Conservation (phyloP, 306 rosid genomes). For the Bauhinia variegata region DNA sequence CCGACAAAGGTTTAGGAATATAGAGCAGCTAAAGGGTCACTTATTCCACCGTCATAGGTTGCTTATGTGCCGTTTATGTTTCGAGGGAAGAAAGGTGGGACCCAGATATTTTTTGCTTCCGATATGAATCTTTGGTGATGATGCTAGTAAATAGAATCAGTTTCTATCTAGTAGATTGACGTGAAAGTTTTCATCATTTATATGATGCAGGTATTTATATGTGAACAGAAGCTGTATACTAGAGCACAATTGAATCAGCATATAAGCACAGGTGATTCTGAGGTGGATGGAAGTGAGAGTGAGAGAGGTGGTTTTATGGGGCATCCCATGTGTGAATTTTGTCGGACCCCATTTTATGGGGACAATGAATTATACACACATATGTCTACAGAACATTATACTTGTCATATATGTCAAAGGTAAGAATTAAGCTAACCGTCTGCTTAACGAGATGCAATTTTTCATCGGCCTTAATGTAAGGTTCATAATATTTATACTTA, state of each 20-base stretch:
- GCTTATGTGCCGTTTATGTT: constrained; percentile 83
- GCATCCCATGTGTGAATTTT: constrained; percentile 93
- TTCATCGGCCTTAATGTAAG: constrained; percentile 18
- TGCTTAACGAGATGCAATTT: neutral
- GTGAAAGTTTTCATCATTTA: constrained; percentile 20
- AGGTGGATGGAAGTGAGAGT: constrained; percentile 97
- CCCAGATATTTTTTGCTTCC: constrained; percentile 1
- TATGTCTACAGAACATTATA: constrained; percentile 92
- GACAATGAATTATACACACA: constrained; percentile 89
- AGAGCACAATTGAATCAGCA: constrained; percentile 86
- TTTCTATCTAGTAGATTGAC: constrained; percentile 9
- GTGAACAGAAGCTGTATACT: constrained; percentile 90
- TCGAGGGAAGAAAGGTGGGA: constrained; percentile 93
- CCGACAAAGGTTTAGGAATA: constrained; percentile 65
- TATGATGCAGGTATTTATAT: constrained; percentile 71
- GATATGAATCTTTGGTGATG: constrained; percentile 19
- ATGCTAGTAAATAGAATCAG: neutral
- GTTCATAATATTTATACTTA: constrained; percentile 27
- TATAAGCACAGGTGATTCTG: constrained; percentile 79
- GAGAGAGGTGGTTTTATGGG: constrained; percentile 98
- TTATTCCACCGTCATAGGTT: constrained; percentile 77
- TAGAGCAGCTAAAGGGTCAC: constrained; percentile 91
- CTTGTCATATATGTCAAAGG: constrained; percentile 98
- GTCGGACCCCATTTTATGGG: constrained; percentile 85
- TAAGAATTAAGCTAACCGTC: constrained; percentile 29